phyloP scores from a whole-genome alignment of 345 rosid genomes.

The Brassica rapa region DNA sequence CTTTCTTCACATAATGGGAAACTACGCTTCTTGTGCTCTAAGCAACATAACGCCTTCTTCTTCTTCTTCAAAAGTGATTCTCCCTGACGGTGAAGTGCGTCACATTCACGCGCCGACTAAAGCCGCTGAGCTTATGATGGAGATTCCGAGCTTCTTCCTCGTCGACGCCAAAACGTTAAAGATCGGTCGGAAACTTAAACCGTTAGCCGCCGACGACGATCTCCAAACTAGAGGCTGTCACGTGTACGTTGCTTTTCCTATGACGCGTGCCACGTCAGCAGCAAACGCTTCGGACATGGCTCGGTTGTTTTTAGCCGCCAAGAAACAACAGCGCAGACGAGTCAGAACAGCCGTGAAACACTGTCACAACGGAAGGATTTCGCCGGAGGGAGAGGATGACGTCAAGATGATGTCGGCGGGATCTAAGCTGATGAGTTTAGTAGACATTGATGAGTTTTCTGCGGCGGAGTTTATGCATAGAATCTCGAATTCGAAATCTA shows the following conservation, averaged over 20 bases:
- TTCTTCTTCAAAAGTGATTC: conserved; percentile 51
- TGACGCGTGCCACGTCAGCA: conserved; percentile 61
- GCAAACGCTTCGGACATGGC: conserved; percentile 72
- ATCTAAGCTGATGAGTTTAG: conserved; percentile 52
- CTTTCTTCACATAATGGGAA: conserved; percentile 56
- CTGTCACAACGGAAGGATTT: conserved; percentile 19
- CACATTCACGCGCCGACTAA: conserved; percentile 54
- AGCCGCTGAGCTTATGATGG: conserved; percentile 90
- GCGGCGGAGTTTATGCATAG: conserved; percentile 57
- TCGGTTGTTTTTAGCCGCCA: conserved; percentile 54
- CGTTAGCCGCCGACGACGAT: conserved; percentile 82
- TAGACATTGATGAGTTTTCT: conserved; percentile 60
- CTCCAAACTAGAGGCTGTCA: conserved; percentile 52
- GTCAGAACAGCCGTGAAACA: conserved; percentile 22
- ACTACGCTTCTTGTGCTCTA: conserved; percentile 63
- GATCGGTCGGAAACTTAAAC: conserved; percentile 59
- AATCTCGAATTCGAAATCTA: conserved; percentile 66
- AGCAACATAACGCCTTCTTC: conserved; percentile 38
- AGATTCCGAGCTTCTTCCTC: conserved; percentile 75
- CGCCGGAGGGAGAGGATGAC: conserved; percentile 24
- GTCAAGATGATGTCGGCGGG: conserved; percentile 9
- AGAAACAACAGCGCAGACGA: conserved; percentile 43
- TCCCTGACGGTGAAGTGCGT: conserved; percentile 69
- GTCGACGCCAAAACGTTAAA: conserved; percentile 65
- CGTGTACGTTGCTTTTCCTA: conserved; percentile 73